phyloP scores from a whole-genome alignment of 805 yeast species.

The Kodamaea lidongshanica region DNA sequence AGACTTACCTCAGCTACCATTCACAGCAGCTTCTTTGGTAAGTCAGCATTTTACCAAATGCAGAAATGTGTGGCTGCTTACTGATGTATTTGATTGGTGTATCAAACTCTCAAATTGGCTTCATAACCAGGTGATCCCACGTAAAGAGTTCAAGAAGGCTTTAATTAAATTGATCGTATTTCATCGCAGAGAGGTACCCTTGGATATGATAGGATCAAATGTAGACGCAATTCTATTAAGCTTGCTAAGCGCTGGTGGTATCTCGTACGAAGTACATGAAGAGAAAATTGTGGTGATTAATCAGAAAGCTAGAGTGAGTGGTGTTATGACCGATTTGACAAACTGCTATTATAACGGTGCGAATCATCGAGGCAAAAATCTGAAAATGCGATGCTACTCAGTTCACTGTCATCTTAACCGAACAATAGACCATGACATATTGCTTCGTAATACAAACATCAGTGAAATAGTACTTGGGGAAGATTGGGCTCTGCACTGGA shows the following conservation, averaged over 20 bases:
- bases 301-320: conserved; percentile 21
- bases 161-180: conserved; percentile 46
- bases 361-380: conserved; percentile 12
- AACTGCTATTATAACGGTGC: conserved; percentile 38
- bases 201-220: conserved; percentile 45
- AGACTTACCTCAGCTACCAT: conserved; percentile 52
- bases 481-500: conserved; percentile 68
- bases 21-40: conserved; percentile 43
- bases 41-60: conserved; percentile 47
- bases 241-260: conserved; percentile 37
- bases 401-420: conserved; percentile 28
- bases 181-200: conserved; percentile 43
- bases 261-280: conserved; percentile 21
- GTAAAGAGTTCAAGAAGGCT: conserved; percentile 47
- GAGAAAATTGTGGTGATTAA: conserved; percentile 12
- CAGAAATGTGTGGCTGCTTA: conserved; percentile 40
- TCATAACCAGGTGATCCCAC: conserved; percentile 44
- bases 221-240: conserved; percentile 44
- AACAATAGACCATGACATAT: conserved; percentile 21
- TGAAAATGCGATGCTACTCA: conserved; percentile 25
- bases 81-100: conserved; percentile 51
- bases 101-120: conserved; percentile 47
- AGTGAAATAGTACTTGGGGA: conserved; percentile 27
- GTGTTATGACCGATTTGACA: conserved; percentile 41
- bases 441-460: conserved; percentile 16